phyloP scores from a whole-genome alignment of 768 basidiomycete genomes.

The Atractiella rhizophila region DNA sequence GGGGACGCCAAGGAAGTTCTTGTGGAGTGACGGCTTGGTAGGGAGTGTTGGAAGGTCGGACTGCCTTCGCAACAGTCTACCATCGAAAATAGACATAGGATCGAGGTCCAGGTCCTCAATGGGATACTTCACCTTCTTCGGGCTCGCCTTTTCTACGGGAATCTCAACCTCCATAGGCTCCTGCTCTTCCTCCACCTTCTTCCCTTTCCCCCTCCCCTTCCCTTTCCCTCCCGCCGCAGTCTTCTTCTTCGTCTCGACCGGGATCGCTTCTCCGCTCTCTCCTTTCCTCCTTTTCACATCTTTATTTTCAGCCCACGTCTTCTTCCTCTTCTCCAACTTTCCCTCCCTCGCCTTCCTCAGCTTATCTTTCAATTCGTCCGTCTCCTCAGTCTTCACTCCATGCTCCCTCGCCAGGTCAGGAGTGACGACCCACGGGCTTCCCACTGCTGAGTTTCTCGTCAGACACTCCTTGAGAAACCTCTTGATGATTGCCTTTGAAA shows the following conservation, averaged over 20 bases:
- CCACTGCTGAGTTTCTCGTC: slow-evolving; percentile 68
- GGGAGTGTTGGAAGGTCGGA: slow-evolving; percentile 12
- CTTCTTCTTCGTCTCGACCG: neutral
- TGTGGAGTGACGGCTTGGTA: neutral
- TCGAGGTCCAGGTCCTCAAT: slow-evolving; percentile 73
- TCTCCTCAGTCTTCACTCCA: slow-evolving; percentile 61
- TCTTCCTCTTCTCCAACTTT: slow-evolving; percentile 79
- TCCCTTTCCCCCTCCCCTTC: too few relatives aligned
- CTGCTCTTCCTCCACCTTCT: too few relatives aligned
- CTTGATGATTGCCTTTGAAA: slow-evolving; percentile 88
- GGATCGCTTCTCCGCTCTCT: neutral
- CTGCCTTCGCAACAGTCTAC: slow-evolving; percentile 12
- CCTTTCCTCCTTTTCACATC: neutral
- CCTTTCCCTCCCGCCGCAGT: too few relatives aligned
- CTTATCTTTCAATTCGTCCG: slow-evolving; percentile 51
- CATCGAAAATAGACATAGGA: slow-evolving; percentile 15
- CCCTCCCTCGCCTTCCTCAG: slow-evolving; percentile 59
- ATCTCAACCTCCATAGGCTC: neutral
- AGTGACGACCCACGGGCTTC: slow-evolving; percentile 90
- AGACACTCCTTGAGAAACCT: slow-evolving; percentile 91
- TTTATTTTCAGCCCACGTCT: slow-evolving; percentile 28
- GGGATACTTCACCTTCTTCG: slow-evolving; percentile 44
- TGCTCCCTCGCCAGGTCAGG: slow-evolving; percentile 55
- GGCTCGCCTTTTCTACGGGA: neutral
- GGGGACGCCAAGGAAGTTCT: neutral